Base-by-base conservation (phyloP, 805 yeast species). In the Yarrowia deformans region DNA sequence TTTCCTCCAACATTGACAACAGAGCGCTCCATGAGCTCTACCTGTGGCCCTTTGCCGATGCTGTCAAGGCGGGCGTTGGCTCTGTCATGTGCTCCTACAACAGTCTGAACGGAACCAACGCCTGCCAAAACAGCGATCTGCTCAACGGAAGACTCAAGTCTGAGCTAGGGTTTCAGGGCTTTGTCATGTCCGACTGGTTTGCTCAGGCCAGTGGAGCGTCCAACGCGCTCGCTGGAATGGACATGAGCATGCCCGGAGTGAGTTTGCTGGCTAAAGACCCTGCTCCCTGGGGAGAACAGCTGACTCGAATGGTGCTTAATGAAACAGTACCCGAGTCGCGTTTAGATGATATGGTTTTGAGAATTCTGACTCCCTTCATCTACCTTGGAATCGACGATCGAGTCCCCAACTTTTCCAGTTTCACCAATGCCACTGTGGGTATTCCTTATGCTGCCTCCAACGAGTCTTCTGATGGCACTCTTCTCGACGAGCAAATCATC, bases 21-120 rank as follows among this genome's bases (percentile, higher is more conserved):
- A 78, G 87, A 39, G 84, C 87, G 1, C 81, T 87, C 84, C 89
- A 85, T 74, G 90, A 87, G 73, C 74, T 85, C 1, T 87, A 84
- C 74, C 74, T 86, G 64, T 87, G 90, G 90, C 90, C 90, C 9
- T 87, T 85, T 78, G 89, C 88, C 7, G 88, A 87, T 72, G 84
- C 85, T 42, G 80, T 87, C 23, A 81, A 81, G 69, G 87, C 89
- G 3, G 88, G 89, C 32, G 87, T 79, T 35, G 89, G 87, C 1
- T 80, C 87, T 23, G 80, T 87, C n/a, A 85, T 87, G 86, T 87
- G 90, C 73, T 79, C 88, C 0, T 87, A 85, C 74, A 86, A 87
- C 71, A 79, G 80, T 70, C 83, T 86, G 43, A 87, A 87, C 77
- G 83, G 84, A 70, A 79, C 86, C 0, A 83, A 84, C 70, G 84